Percentiles rank a stretch among this genome's conserved stretches.
Conservation (phyloP, 2,329 filamentous ascomycete genomes). For the Lecanicillium sp. region DNA sequence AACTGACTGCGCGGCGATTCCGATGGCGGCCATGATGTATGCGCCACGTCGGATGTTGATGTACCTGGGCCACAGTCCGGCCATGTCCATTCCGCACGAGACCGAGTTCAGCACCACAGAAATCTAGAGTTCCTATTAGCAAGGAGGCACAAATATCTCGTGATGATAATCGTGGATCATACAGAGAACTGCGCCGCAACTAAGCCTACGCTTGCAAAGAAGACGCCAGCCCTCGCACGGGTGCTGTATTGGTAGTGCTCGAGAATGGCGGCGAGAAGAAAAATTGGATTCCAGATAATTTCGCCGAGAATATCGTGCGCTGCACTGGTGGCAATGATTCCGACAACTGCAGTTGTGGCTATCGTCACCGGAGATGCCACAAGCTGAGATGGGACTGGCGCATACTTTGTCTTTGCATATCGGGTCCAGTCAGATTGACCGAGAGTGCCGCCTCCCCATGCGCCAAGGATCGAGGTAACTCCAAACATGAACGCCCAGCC, state of each 20-base stretch:
- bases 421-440: constrained; percentile 21
- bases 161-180: not conserved
- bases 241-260: constrained; percentile 18
- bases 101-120: constrained; percentile 36
- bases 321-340: constrained; percentile 17
- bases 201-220: constrained; percentile 17
- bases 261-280: constrained; percentile 16
- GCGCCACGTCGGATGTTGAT: constrained; percentile 49
- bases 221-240: constrained; percentile 15
- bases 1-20: constrained; percentile 20
- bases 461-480: constrained; percentile 19
- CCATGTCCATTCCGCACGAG: constrained; percentile 46
- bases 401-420: constrained; percentile 13
- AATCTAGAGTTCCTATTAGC: constrained; percentile 10
- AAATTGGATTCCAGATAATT: constrained; percentile 18
- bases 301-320: constrained; percentile 14
- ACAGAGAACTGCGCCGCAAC: constrained; percentile 19
- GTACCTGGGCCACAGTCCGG: constrained; percentile 41
- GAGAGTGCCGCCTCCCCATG: constrained; percentile 18
- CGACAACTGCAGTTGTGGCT: constrained; percentile 18
- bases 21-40: constrained; percentile 37
- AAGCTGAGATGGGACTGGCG: constrained; percentile 16
- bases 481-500: constrained; percentile 23
- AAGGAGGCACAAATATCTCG: not conserved
- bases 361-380: constrained; percentile 17